These are phyloP conservation scores for Pluteus cervinus DNA, from an alignment of 768 basidiomycete genomes.

Conservation along the genomic window DNA sequence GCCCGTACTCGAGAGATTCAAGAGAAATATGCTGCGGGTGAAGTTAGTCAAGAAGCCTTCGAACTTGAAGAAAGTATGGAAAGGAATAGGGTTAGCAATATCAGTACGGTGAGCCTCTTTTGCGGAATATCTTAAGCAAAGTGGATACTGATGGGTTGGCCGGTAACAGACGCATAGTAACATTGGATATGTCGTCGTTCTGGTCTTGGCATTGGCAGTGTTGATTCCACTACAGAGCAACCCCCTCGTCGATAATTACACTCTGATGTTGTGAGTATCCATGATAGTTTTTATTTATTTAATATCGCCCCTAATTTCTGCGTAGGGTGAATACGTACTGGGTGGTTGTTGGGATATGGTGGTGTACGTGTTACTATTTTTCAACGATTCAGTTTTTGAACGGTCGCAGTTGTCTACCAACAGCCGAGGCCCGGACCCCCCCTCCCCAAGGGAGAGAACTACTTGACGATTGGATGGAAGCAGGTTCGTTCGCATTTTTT, in stretches of 20 bases:
- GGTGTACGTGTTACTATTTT: conserved; percentile 50
- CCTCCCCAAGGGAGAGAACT: conserved; percentile 70
- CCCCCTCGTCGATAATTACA: conserved; percentile 69
- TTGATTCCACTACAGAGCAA: conserved; percentile 56
- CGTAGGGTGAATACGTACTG: conserved; percentile 64
- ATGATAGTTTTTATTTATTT: background rate
- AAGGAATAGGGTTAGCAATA: conserved; percentile 82
- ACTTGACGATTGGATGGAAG: conserved; percentile 82
- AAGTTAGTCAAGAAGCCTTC: conserved; percentile 55
- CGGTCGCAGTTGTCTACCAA: conserved; percentile 65
- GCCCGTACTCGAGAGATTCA: conserved; percentile 49
- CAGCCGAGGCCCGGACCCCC: conserved; percentile 78
- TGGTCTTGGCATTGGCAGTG: conserved; percentile 63
- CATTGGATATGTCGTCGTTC: conserved; percentile 62
- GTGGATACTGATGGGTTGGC: background rate
- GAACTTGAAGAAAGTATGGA: conserved; percentile 73
- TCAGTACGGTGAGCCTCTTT: conserved; percentile 56
- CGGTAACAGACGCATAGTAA: conserved; percentile 61
- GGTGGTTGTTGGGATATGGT: conserved; percentile 81
- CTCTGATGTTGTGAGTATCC: conserved; percentile 54
- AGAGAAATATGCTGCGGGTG: conserved; percentile 51
- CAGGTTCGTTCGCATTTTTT: conserved; percentile 39
- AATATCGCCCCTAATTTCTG: background rate
- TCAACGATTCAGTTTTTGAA: background rate
- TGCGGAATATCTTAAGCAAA: background rate